Evolutionary conservation across 202 grass and related monocot genomes (phyloP).

Genomic region (Elaeis oleifera): DNA sequence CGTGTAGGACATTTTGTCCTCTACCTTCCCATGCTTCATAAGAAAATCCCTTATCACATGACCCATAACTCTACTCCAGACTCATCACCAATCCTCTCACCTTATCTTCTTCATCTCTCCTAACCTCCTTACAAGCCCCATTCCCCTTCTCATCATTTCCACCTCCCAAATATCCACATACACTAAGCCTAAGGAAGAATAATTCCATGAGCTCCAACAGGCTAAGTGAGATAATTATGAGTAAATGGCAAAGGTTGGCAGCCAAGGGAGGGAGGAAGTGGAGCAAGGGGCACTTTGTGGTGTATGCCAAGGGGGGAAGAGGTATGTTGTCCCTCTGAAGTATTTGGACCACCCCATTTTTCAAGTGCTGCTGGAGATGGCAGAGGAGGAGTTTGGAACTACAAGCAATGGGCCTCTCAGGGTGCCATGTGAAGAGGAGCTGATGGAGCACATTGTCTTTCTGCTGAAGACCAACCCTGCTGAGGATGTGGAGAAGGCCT

Average conservation of each 20-base stretch:
- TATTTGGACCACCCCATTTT: slow-evolving; percentile 32
- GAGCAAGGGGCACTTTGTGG: slow-evolving; percentile 29
- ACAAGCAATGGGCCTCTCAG: slow-evolving; percentile 13
- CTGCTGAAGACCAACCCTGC: slow-evolving; percentile 1
- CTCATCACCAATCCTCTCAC: no score
- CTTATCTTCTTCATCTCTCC: no score
- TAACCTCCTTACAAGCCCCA: no score
- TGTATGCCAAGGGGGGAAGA: slow-evolving; percentile 25
- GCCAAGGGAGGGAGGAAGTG: slow-evolving; percentile 1
- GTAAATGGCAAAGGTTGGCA: slow-evolving; percentile 19
- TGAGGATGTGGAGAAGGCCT: no score
- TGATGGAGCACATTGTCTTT: slow-evolving; percentile 25
- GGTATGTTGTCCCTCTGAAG: slow-evolving; percentile 27
- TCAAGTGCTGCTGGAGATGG: slow-evolving; percentile 35
- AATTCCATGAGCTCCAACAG: slow-evolving; percentile 5
- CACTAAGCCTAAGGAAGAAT: no score
- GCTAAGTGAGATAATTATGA: slow-evolving; percentile 13
- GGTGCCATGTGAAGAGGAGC: slow-evolving; percentile 32
- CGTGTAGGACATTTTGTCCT: no score
- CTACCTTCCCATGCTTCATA: no score
- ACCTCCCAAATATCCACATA: no score
- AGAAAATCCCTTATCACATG: no score
- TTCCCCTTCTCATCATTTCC: no score
- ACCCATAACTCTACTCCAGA: no score
- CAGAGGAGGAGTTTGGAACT: slow-evolving; percentile 35